Percentiles rank a stretch among this genome's conserved stretches.
Conservation (phyloP, 164 flowering plant genomes). For the Amborella trichopoda region DNA sequence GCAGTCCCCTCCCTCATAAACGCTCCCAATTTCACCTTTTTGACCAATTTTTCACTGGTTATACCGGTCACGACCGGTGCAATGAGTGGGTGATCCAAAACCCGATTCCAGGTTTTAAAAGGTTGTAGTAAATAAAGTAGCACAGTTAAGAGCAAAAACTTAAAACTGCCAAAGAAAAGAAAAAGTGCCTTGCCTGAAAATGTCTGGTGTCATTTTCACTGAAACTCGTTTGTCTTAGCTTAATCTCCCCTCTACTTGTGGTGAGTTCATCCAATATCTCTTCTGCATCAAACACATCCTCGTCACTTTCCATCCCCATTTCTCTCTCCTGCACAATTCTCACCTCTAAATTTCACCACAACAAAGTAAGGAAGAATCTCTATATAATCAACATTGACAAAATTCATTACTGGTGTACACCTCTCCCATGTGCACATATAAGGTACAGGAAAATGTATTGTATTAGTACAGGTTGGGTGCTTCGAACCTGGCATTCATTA, state of each 20-base stretch:
- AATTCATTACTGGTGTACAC: background rate
- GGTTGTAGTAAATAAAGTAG: too few species aligned
- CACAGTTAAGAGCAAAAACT: too few species aligned
- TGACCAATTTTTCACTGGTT: too few species aligned
- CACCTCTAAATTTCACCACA: conserved; percentile 1
- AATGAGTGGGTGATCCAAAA: too few species aligned
- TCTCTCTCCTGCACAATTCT: conserved; percentile 23
- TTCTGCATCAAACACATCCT: conserved; percentile 33
- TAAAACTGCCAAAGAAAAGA: too few species aligned
- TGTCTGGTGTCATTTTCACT: conserved; percentile 18
- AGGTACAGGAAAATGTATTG: background rate
- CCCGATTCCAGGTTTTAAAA: too few species aligned
- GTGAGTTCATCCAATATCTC: conserved; percentile 77
- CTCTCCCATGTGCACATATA: background rate
- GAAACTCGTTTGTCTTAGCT: conserved; percentile 40
- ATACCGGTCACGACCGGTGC: too few species aligned
- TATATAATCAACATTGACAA: background rate
- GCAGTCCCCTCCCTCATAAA: too few species aligned
- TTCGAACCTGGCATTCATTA: too few species aligned
- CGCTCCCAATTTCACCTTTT: too few species aligned
- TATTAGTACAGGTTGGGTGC: too few species aligned
- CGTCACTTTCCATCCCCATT: conserved; percentile 9
- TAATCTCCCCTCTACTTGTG: conserved; percentile 63
- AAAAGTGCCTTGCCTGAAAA: conserved; percentile 14
- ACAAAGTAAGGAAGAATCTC: background rate